Conservation (phyloP, 345 rosid species). For the Brassica cretica region DNA sequence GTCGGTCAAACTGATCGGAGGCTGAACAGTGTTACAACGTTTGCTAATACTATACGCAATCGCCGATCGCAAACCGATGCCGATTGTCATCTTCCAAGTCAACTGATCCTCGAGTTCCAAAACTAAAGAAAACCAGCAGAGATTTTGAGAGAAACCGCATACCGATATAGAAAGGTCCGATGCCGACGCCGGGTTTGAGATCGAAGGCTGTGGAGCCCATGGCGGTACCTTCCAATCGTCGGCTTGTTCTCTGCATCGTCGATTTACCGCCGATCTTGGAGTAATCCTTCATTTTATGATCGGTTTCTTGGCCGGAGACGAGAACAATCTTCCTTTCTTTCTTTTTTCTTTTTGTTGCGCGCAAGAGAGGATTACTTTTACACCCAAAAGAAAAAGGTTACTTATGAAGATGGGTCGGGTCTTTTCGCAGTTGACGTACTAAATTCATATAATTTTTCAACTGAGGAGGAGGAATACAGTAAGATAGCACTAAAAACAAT, state of each 20-base stretch:
- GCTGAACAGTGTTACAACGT: not conserved
- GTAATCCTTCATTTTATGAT: conserved; percentile 33
- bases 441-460: not conserved
- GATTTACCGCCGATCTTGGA: conserved; percentile 30
- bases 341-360: not conserved
- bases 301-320: conserved; percentile 21
- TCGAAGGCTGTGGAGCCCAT: conserved; percentile 95
- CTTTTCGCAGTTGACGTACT: not conserved
- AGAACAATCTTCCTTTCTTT: not conserved
- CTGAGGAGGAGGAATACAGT: not conserved
- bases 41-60: conserved; percentile 28
- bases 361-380: conserved; percentile 34
- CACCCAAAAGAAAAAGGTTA: no score
- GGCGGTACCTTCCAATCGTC: conserved; percentile 96
- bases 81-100: conserved; percentile 14
- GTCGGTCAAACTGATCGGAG: conserved; percentile 18
- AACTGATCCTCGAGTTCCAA: not conserved
- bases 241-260: conserved; percentile 63
- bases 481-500: not conserved
- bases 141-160: conserved; percentile 21
- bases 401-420: not conserved
- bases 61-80: conserved; percentile 34
- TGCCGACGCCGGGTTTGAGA: conserved; percentile 87
- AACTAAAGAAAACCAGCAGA: not conserved
- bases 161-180: conserved; percentile 94